These are phyloP conservation scores for Phytophthora chlamydospora DNA, from an alignment of 352 stramenopile genomes.

Conservation along the genomic window DNA sequence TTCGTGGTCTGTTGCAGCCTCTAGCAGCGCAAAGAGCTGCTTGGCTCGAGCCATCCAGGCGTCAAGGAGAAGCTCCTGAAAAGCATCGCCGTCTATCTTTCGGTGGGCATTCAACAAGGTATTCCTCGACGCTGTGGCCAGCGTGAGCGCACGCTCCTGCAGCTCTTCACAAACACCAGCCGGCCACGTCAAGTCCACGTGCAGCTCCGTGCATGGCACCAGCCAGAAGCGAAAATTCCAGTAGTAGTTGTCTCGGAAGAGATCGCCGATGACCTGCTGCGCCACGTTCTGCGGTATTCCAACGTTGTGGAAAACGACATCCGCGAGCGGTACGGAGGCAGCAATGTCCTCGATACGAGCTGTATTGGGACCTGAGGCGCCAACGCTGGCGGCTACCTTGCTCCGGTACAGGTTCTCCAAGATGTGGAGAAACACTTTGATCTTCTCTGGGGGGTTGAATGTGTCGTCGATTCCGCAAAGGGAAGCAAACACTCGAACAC, in stretches of 20 bases:
- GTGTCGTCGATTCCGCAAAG: slow-evolving; percentile 62
- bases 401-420: slow-evolving; percentile 66
- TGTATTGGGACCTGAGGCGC: slow-evolving; percentile 24
- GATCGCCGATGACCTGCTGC: slow-evolving; percentile 59
- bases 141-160: slow-evolving; percentile 55
- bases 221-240: slow-evolving; percentile 85
- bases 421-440: slow-evolving; percentile 70
- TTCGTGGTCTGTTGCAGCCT: slow-evolving; percentile 66
- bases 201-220: slow-evolving; percentile 61
- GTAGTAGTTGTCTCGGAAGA: slow-evolving; percentile 79
- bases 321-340: slow-evolving; percentile 28
- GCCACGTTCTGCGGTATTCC: slow-evolving; percentile 62
- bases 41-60: slow-evolving; percentile 67
- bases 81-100: slow-evolving; percentile 82
- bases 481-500: slow-evolving; percentile 61
- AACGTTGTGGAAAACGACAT: slow-evolving; percentile 79
- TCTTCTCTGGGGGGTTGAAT: slow-evolving; percentile 76
- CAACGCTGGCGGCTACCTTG: slow-evolving; percentile 42
- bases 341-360: slow-evolving; percentile 36
- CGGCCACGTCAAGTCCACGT: slow-evolving; percentile 61
- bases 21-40: slow-evolving; percentile 50
- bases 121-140: slow-evolving; percentile 58
- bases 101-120: slow-evolving; percentile 53
- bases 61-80: slow-evolving; percentile 68
- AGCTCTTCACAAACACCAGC: slow-evolving; percentile 53